phyloP scores from a whole-genome alignment of 2,329 filamentous ascomycete genomes.

The Colletotrichum gloeosporioides region DNA sequence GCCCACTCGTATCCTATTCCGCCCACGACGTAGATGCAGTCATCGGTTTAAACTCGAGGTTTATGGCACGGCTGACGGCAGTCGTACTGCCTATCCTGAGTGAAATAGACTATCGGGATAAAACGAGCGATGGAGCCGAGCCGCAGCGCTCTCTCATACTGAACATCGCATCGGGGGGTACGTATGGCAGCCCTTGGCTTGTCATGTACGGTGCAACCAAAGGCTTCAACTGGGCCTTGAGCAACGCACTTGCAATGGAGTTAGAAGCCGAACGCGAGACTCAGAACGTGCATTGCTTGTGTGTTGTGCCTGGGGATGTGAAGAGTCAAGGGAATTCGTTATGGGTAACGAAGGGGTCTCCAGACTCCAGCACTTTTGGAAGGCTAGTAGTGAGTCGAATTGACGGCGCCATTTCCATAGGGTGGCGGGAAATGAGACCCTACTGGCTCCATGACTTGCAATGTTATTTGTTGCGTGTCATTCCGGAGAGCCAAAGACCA shows the following conservation, averaged over 20 bases:
- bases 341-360: too few species aligned
- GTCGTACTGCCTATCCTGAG: background rate
- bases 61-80: background rate
- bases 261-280: background rate
- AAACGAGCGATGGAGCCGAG: background rate
- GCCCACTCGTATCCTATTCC: background rate
- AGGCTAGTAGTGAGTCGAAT: constrained; percentile 25
- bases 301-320: background rate
- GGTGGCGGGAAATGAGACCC: constrained; percentile 27
- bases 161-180: background rate
- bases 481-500: constrained; percentile 2
- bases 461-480: background rate
- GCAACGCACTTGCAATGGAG: background rate
- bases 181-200: background rate
- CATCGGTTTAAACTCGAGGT: background rate
- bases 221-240: background rate
- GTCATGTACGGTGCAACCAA: background rate
- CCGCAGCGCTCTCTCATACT: background rate
- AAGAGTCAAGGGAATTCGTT: background rate
- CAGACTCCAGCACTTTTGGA: constrained; percentile 2
- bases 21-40: background rate
- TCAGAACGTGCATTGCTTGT: constrained; percentile 3
- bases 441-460: constrained; percentile 30
- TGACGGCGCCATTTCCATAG: constrained; percentile 28
- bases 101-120: background rate